Evolutionary conservation across 352 stramenopile species (phyloP).

Genomic region (Globisporangium iwayamae): DNA sequence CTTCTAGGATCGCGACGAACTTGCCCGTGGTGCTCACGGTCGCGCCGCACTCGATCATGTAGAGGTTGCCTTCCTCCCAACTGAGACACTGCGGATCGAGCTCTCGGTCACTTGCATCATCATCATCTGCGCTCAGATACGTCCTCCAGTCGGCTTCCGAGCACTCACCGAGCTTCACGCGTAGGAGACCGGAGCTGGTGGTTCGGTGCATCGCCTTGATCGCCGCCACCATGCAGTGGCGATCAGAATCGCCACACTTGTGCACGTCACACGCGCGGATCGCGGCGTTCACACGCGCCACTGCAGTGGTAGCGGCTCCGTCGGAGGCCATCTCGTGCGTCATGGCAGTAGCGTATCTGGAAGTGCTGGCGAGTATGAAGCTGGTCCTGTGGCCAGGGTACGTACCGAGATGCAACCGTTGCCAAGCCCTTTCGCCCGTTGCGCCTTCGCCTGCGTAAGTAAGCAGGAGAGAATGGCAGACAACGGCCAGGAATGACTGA

Average conservation of each 20-base stretch:
- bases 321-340: background rate
- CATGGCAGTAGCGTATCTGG: background rate
- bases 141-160: background rate
- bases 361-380: background rate
- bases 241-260: background rate
- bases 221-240: background rate
- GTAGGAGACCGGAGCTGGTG: background rate
- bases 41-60: background rate
- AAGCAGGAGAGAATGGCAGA: too few species aligned
- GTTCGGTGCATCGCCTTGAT: background rate
- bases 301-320: background rate
- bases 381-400: background rate
- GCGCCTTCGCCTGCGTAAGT: too few species aligned
- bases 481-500: background rate
- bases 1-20: background rate
- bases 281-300: background rate
- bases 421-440: too few species aligned
- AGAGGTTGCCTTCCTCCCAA: background rate
- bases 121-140: background rate
- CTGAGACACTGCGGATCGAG: background rate
- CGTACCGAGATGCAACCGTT: too few species aligned
- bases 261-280: background rate
- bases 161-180: background rate
- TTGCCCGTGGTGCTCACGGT: background rate
- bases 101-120: background rate